phyloP scores from a whole-genome alignment of 805 yeast species.

The Blastobotrys terrestris region DNA sequence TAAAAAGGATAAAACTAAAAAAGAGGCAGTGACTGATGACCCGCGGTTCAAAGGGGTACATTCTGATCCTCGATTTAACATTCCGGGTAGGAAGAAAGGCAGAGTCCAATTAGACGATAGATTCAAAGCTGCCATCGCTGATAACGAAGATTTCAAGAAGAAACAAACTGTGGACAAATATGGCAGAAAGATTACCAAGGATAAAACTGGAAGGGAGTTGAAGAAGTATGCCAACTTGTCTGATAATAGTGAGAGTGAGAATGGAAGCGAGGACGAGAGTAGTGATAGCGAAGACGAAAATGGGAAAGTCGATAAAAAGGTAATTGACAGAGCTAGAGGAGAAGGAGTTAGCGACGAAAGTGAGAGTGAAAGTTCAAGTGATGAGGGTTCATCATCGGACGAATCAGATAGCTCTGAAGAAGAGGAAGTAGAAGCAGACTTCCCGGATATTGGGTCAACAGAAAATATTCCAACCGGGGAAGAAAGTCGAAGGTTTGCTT shows the following conservation, averaged over 20 bases:
- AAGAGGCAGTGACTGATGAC: slow-evolving; percentile 47
- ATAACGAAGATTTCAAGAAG: slow-evolving; percentile 50
- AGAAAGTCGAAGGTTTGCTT: slow-evolving; percentile 77
- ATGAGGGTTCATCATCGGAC: slow-evolving; percentile 7
- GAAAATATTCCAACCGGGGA: slow-evolving; percentile 75
- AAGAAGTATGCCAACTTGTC: slow-evolving; percentile 60
- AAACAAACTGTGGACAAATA: slow-evolving; percentile 71
- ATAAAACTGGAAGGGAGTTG: slow-evolving; percentile 43
- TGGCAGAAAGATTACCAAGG: slow-evolving; percentile 63
- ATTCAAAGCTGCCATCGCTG: slow-evolving; percentile 62
- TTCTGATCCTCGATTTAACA: slow-evolving; percentile 81
- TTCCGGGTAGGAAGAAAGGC: slow-evolving; percentile 61
- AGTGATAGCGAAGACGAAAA: slow-evolving; percentile 7
- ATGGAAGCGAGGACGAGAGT: slow-evolving; percentile 12
- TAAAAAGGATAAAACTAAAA: not conserved
- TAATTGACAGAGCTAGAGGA: slow-evolving; percentile 33
- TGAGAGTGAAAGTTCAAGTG: slow-evolving; percentile 17
- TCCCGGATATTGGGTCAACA: not conserved
- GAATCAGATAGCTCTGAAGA: slow-evolving; percentile 12
- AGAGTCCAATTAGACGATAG: slow-evolving; percentile 81
- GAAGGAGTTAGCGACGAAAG: slow-evolving; percentile 28
- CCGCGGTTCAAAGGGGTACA: slow-evolving; percentile 73
- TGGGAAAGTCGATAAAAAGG: slow-evolving; percentile 6
- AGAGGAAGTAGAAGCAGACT: slow-evolving; percentile 16
- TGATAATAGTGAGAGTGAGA: slow-evolving; percentile 29